Base-by-base conservation (phyloP, 805 yeast genomes). In the Metschnikowia reukaufii region DNA sequence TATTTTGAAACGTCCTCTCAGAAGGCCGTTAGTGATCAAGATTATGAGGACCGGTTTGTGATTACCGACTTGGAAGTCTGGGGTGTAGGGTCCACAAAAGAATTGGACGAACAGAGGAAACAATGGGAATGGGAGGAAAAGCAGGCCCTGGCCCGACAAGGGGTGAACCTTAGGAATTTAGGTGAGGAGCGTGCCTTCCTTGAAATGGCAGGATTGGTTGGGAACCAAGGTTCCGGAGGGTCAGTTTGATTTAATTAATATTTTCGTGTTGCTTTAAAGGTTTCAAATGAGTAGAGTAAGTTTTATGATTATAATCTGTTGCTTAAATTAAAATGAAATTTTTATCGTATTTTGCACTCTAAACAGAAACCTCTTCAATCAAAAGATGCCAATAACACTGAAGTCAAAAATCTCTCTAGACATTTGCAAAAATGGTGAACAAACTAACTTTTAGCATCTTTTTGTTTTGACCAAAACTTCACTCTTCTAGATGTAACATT, bases 51-150 rank as follows among this genome's bases (percentile, higher is more conserved):
- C 49, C 68, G 88, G 41, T 81, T 92, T 57, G 61, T 76, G 45
- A 79, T 92, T 6, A 79, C 83, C 4, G 91, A 86, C 53, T 68
- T 91, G 20, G 97, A 91, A 61, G 96, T 90, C 0, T 87, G 94
- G 91, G 98, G 98, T 0, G 78, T 89, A 47, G 98, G 97, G 1
- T 81, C 88, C 6, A 81, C 78, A 8, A 80, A 83, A 49, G 96
- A 88, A 54, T 67, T 90, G 39, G 84, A 78, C 25, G 91, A 85
- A 51, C 97, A 91, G 65, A 71, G 76, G 38, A 80, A 78, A 57
- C 78, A 78, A 49, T 86, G 96, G 94, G 90, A 84, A 56, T 90
- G 97, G 97, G 97, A 92, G 61, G 86, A 84, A 59, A 73, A 81
- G 40, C 96, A 89, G 61, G 96, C 96, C 0, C 78, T 82, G 55